Base-by-base conservation (phyloP, 345 rosid genomes). In the Abelmoschus esculentus region DNA sequence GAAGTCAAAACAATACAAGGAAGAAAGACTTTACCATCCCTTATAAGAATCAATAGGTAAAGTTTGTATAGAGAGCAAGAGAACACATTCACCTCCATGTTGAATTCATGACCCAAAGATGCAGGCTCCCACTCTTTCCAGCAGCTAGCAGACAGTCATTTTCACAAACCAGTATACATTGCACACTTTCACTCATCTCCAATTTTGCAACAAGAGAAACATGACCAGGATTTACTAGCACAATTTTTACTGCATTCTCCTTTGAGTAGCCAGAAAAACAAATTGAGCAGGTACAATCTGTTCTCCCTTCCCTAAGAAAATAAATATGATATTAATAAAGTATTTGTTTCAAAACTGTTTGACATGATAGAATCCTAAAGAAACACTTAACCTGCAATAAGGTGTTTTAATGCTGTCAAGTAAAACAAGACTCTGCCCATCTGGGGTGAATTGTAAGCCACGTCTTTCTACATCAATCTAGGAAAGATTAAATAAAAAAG, bases 21-120 rank as follows among this genome's bases (percentile, higher is more conserved):
- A 70, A 22, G 73, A 68, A 70, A 22, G 73, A 68, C 3, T 8
- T 40, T 44, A 26, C 54, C 8, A 44, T 26, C 53, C 46, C 12
- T 69, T 57, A 14, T 38, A 62, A 63, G 28, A 66, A 71, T 40
- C 47, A 56, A 75, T 71, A 61, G 2, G 54, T 40, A 47, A 68
- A 40, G 26, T n/a, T 49, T 53, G 49, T 56, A 69, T 52, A 11
- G 13, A 67, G 50, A 19, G 36, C 6, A 69, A 26, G 64, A 31
- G 26, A 62, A 32, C 69, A 61, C 56, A 78, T 74, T 75, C 73
- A 91, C 97, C 97, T 93, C 97, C 97, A 93, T 46, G 78, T 55
- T 40, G 83, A 79, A 81, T 88, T 79, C 97, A 93, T 91, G 82
- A 61, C 81, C 97, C 97, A 93, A 3, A 89, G 72, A 65, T 84